Evolutionary conservation across 176 grass and related monocot genomes (phyloP).

Genomic region (Pontederia crassipes): DNA sequence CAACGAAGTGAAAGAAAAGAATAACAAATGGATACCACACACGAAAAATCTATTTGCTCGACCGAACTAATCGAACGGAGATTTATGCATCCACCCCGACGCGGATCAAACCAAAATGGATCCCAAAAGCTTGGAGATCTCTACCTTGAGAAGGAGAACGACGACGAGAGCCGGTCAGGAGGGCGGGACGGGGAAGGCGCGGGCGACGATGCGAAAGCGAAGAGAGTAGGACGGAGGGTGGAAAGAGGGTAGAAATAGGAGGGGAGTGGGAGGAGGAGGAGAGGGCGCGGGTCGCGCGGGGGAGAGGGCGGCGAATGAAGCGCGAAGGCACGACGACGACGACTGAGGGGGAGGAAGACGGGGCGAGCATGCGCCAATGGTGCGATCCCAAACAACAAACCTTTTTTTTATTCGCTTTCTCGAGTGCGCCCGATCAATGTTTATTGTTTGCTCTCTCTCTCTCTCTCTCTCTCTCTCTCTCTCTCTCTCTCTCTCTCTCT

Average conservation of each 20-base stretch:
- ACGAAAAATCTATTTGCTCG: too few relatives aligned
- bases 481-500: too few relatives aligned
- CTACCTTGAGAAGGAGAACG: neutral
- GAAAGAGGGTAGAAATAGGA: neutral
- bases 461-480: too few relatives aligned
- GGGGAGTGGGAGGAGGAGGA: neutral
- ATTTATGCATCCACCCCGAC: too few relatives aligned
- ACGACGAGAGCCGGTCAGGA: neutral
- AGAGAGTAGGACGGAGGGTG: neutral
- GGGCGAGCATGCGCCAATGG: conserved; percentile 1
- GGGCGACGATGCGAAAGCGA: neutral
- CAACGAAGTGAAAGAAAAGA: too few relatives aligned
- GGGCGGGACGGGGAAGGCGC: neutral
- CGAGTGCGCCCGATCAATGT: too few relatives aligned
- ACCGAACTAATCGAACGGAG: too few relatives aligned
- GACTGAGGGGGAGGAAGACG: neutral
- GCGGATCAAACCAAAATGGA: neutral
- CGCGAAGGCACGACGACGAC: neutral
- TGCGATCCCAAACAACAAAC: too few relatives aligned
- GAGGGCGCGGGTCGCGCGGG: neutral
- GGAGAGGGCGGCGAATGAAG: neutral
- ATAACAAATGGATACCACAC: too few relatives aligned
- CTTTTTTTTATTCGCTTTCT: too few relatives aligned
- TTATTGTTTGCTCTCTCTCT: too few relatives aligned
- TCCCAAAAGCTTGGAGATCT: neutral